A percentile compares a stretch with the other conserved stretches of the same genome.
Conservation (phyloP, 371 early-diverging fungal genomes). For the Dinochytrium kinnereticum region DNA sequence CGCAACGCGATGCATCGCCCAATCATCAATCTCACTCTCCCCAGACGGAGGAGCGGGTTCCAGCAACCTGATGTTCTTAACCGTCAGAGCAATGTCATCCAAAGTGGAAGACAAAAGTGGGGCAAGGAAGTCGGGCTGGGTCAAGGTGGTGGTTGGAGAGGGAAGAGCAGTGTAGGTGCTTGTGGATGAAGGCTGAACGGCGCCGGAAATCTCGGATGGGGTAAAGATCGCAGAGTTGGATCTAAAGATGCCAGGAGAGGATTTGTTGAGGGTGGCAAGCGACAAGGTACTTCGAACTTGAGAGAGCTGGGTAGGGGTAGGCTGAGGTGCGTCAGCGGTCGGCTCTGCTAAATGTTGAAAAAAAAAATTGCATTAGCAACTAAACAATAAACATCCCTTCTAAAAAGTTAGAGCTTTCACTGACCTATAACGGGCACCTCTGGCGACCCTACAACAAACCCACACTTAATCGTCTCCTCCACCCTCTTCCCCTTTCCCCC, state of each 20-base stretch:
- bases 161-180: neutral
- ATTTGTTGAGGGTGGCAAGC: neutral
- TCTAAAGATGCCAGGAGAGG: neutral
- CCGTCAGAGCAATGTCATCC: constrained; percentile 1
- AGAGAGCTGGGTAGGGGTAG: neutral
- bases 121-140: constrained; percentile 3
- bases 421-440: neutral
- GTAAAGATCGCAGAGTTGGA: neutral
- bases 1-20: neutral
- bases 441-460: neutral
- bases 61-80: neutral
- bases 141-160: neutral
- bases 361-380: too few relatives aligned
- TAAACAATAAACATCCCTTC: neutral
- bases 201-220: neutral
- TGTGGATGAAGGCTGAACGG: neutral
- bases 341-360: neutral
- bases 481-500: neutral
- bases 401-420: neutral
- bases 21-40: neutral
- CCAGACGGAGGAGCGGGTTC: neutral
- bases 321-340: neutral
- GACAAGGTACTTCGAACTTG: neutral
- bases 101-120: neutral
- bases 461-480: neutral